Conservation (phyloP, 768 basidiomycete species). For the Jaapia argillacea region DNA sequence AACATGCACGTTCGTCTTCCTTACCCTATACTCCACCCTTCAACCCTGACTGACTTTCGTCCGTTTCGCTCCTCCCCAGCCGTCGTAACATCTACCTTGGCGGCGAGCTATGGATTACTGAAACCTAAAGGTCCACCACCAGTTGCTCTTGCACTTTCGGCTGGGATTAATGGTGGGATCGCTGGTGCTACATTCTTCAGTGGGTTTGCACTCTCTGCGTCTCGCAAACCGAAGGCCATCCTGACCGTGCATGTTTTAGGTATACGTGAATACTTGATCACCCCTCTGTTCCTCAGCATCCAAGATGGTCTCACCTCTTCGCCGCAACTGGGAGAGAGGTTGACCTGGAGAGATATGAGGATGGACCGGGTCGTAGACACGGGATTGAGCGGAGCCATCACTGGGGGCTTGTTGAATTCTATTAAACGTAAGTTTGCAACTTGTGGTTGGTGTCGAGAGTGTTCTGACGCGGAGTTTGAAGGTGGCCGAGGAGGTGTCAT, state of each 20-base stretch:
- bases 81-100: slow-evolving; percentile 36
- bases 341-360: slow-evolving; percentile 46
- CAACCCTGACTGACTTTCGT: slow-evolving; percentile 5
- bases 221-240: background rate
- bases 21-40: slow-evolving; percentile 6
- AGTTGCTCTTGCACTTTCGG: slow-evolving; percentile 40
- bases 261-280: slow-evolving; percentile 66
- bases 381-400: slow-evolving; percentile 57
- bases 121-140: slow-evolving; percentile 31
- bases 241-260: slow-evolving; percentile 28
- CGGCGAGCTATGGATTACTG: slow-evolving; percentile 35
- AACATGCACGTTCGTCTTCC: slow-evolving; percentile 76
- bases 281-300: slow-evolving; percentile 40
- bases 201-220: slow-evolving; percentile 31
- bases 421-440: slow-evolving; percentile 51
- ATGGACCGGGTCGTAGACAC: slow-evolving; percentile 57
- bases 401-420: slow-evolving; percentile 51
- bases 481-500: slow-evolving; percentile 50
- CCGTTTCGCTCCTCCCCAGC: slow-evolving; percentile 28
- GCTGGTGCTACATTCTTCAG: slow-evolving; percentile 74
- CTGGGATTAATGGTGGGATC: slow-evolving; percentile 64
- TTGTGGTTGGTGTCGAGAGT: background rate
- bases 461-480: slow-evolving; percentile 22
- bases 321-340: slow-evolving; percentile 2
- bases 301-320: background rate